Evolutionary conservation across 345 rosid genomes (phyloP).

Genomic region (Microcos paniculata): DNA sequence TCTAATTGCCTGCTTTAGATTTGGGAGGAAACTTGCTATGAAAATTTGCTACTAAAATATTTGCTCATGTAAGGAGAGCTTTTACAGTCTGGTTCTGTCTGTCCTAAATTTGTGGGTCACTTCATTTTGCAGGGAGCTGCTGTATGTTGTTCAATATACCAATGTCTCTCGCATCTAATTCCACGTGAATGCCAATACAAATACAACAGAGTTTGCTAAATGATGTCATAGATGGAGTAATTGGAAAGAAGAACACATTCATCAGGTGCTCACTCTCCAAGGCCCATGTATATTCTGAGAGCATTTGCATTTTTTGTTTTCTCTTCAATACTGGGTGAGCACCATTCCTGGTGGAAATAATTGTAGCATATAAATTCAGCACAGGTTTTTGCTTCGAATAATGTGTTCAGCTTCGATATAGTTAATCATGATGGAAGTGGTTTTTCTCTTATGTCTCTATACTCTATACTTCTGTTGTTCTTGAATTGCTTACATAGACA

Average conservation of each 20-base stretch:
- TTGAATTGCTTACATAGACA: neutral
- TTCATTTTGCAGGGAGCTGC: neutral
- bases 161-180: neutral
- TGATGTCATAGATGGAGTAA: neutral
- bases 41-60: neutral
- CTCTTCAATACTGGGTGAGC: conserved; percentile 1
- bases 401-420: neutral
- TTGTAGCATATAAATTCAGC: neutral
- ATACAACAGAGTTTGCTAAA: neutral
- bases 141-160: neutral
- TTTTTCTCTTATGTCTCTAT: too few relatives aligned
- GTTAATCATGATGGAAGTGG: neutral
- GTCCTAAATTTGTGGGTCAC: neutral
- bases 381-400: neutral
- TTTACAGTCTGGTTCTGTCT: neutral
- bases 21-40: neutral
- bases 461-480: neutral
- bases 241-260: conserved; percentile 11
- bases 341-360: neutral
- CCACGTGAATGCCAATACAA: neutral
- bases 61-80: neutral
- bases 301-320: neutral
- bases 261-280: conserved; percentile 20
- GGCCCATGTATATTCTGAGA: conserved; percentile 12
- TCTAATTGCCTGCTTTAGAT: neutral